Percentiles rank a stretch among this genome's conserved stretches.
Conservation (phyloP, 2,329 filamentous ascomycete species). For the Aureobasidium sp. region DNA sequence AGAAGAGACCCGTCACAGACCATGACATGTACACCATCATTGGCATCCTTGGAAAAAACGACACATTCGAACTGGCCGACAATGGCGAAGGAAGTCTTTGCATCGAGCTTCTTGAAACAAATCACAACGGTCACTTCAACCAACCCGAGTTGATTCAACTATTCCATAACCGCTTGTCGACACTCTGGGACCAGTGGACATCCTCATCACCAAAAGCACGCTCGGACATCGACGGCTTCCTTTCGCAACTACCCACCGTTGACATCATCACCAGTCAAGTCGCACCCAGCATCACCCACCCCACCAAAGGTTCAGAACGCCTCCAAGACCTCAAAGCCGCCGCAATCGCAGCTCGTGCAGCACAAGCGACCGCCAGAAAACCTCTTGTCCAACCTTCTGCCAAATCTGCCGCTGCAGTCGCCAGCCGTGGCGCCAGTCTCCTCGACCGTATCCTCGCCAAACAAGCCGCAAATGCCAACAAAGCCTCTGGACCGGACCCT, state of each 20-base stretch:
- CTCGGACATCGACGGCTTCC: conserved; percentile 39
- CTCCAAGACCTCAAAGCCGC: conserved; percentile 57
- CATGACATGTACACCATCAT: conserved; percentile 39
- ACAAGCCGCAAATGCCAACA: conserved; percentile 31
- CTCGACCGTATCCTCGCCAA: conserved; percentile 45
- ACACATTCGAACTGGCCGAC: conserved; percentile 31
- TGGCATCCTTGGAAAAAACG: conserved; percentile 27
- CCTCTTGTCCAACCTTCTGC: conserved; percentile 20
- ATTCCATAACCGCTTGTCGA: conserved; percentile 41
- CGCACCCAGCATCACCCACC: conserved; percentile 40
- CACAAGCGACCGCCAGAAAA: conserved; percentile 21
- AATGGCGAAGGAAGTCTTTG: conserved; percentile 36
- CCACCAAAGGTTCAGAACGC: conserved; percentile 58
- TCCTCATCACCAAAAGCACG: conserved; percentile 28
- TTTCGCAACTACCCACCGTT: conserved; percentile 48
- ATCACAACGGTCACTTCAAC: conserved; percentile 27
- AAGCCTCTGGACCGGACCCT: conserved; percentile 31
- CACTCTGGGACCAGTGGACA: conserved; percentile 37
- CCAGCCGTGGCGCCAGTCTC: conserved; percentile 34
- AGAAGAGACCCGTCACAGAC: conserved; percentile 36
- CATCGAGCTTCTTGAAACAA: conserved; percentile 30
- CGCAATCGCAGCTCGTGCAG: conserved; percentile 24
- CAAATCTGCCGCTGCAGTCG: conserved; percentile 30
- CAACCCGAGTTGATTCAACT: conserved; percentile 40
- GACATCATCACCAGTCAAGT: conserved; percentile 45